Conservation (phyloP, 352 stramenopile genomes). For the Globisporangium canariense region DNA sequence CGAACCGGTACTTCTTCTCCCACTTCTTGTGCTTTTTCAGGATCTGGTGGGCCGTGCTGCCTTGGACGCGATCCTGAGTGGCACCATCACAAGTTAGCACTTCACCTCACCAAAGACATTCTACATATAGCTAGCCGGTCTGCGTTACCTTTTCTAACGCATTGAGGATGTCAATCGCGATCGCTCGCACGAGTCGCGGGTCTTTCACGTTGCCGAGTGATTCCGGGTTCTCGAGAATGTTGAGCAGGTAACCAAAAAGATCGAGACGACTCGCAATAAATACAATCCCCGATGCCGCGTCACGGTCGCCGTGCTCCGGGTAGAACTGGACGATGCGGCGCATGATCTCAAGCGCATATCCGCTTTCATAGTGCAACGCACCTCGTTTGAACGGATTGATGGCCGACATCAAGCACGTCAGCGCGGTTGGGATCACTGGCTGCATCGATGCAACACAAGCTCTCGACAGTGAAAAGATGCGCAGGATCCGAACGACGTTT, state of each 20-base stretch:
- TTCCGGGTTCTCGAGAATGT: slow-evolving; percentile 66
- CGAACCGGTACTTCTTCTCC: slow-evolving; percentile 75
- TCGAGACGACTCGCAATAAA: slow-evolving; percentile 63
- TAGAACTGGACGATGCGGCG: slow-evolving; percentile 65
- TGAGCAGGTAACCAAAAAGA: slow-evolving; percentile 69
- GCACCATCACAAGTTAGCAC: slow-evolving; percentile 20
- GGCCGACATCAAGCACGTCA: slow-evolving; percentile 54
- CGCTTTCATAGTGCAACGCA: slow-evolving; percentile 60
- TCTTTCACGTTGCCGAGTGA: slow-evolving; percentile 60
- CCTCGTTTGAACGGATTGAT: slow-evolving; percentile 47
- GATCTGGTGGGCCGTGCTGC: slow-evolving; percentile 67
- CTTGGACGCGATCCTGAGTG: slow-evolving; percentile 73
- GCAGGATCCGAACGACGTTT: slow-evolving; percentile 63
- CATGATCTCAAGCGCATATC: slow-evolving; percentile 71
- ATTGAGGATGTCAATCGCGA: slow-evolving; percentile 78
- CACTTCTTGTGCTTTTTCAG: slow-evolving; percentile 89
- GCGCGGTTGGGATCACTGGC: slow-evolving; percentile 43
- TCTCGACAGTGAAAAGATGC: slow-evolving; percentile 56
- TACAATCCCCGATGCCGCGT: slow-evolving; percentile 64
- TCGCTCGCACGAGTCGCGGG: slow-evolving; percentile 52
- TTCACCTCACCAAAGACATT: too few relatives aligned
- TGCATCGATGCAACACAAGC: slow-evolving; percentile 56
- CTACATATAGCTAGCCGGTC: too few relatives aligned
- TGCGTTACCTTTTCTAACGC: slow-evolving; percentile 62
- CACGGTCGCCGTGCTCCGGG: slow-evolving; percentile 59